phyloP scores from a whole-genome alignment of 345 rosid genomes.

The Populus ilicifolia region DNA sequence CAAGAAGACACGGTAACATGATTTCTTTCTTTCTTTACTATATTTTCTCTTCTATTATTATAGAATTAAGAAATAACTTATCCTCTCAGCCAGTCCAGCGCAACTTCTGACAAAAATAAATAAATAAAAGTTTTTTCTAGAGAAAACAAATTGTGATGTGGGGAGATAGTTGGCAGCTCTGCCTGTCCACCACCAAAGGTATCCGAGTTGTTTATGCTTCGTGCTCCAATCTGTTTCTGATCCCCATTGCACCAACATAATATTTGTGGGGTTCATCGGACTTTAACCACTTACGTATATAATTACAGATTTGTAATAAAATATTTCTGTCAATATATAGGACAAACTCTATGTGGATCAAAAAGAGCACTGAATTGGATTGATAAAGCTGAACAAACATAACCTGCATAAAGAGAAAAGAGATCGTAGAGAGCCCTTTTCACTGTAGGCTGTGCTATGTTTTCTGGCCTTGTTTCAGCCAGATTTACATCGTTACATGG shows the following conservation, averaged over 20 bases:
- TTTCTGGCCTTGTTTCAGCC: not conserved
- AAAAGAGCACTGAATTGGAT: not conserved
- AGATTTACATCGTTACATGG: not conserved
- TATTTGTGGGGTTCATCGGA: not conserved
- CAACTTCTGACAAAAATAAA: no score
- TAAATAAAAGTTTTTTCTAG: no score
- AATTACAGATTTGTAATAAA: no score
- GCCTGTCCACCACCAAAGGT: not conserved
- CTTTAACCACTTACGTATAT: no score
- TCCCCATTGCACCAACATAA: constrained; percentile 3
- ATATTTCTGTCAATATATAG: no score
- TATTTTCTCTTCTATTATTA: no score
- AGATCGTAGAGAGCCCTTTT: not conserved
- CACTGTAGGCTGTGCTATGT: not conserved
- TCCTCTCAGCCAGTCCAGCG: no score
- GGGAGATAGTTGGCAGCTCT: not conserved
- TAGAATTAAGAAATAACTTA: no score
- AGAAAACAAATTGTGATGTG: not conserved
- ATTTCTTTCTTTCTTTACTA: no score
- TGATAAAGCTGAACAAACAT: not conserved
- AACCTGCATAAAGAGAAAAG: not conserved
- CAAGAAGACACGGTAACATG: no score
- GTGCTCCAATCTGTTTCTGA: not conserved
- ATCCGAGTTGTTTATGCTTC: not conserved
- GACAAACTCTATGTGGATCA: no score